A percentile compares a stretch with the other conserved stretches of the same genome.
phyloP scores from a whole-genome alignment of 2,329 filamentous ascomycete species.

The Fonsecaea nubica region DNA sequence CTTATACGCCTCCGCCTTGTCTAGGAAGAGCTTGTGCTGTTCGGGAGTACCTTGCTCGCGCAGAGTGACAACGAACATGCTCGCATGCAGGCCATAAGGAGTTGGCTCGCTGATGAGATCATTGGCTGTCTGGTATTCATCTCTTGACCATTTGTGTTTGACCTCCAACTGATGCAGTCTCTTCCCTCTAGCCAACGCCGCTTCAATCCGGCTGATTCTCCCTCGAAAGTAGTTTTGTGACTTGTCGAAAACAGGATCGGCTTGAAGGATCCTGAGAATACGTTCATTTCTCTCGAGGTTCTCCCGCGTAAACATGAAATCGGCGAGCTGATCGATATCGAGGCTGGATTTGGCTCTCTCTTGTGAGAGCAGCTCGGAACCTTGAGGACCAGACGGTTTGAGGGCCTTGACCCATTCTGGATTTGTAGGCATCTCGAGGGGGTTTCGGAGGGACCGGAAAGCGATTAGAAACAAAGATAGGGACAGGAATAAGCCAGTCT shows the following conservation, averaged over 20 bases:
- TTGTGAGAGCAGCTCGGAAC: constrained; percentile 70
- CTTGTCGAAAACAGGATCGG: constrained; percentile 77
- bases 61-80: constrained; percentile 74
- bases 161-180: constrained; percentile 69
- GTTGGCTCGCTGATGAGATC: constrained; percentile 75
- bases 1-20: constrained; percentile 71
- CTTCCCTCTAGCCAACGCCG: constrained; percentile 73
- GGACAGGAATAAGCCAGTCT: background rate
- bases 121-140: constrained; percentile 69
- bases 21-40: constrained; percentile 75
- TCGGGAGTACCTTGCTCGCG: constrained; percentile 74
- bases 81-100: constrained; percentile 74
- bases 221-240: constrained; percentile 77
- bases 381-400: constrained; percentile 70
- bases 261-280: constrained; percentile 69
- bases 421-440: constrained; percentile 46
- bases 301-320: constrained; percentile 72
- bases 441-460: constrained; percentile 4
- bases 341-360: constrained; percentile 73
- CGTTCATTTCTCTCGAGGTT: constrained; percentile 65
- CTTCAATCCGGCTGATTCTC: constrained; percentile 71
- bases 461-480: background rate
- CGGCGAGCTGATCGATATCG: constrained; percentile 69
- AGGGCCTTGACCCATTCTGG: constrained; percentile 72
- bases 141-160: constrained; percentile 69